Evolutionary conservation across 1,284 basidiomycete genomes (phyloP).

Genomic region (Melanopsichium pennsylvanicum): DNA sequence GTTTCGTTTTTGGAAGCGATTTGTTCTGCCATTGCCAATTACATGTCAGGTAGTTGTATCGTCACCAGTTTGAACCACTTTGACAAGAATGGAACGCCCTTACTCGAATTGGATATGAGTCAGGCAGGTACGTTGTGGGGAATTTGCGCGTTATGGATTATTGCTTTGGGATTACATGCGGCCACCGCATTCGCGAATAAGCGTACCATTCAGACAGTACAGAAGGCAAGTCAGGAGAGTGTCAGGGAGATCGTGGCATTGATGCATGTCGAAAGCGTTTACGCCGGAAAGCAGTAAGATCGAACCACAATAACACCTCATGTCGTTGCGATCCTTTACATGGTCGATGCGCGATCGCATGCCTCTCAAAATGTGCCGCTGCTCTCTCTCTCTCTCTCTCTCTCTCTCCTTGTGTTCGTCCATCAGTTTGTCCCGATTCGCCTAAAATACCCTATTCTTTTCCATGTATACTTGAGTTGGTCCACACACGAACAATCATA

Average conservation of each 20-base stretch:
- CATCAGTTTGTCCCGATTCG: too few species aligned
- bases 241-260: constrained; percentile 40
- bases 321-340: too few species aligned
- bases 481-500: constrained; percentile 2
- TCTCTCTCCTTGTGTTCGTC: not conserved
- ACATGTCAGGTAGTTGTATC: constrained; percentile 36
- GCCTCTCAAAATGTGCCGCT: too few species aligned
- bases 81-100: constrained; percentile 15
- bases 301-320: too few species aligned
- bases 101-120: constrained; percentile 38
- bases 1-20: constrained; percentile 38
- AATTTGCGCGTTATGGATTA: constrained; percentile 40
- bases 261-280: constrained; percentile 44
- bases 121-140: constrained; percentile 45
- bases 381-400: too few species aligned
- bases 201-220: constrained; percentile 37
- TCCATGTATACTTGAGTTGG: too few species aligned
- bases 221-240: constrained; percentile 31
- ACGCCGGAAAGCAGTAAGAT: constrained; percentile 27
- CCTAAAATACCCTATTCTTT: too few species aligned
- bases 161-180: constrained; percentile 28
- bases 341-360: too few species aligned
- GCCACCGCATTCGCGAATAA: constrained; percentile 42
- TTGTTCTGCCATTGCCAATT: constrained; percentile 33
- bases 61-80: constrained; percentile 13